Evolutionary conservation across 345 rosid species (phyloP), one percentile per base, ranked within the genome.

Genomic region (Limnanthes douglasii): DNA sequence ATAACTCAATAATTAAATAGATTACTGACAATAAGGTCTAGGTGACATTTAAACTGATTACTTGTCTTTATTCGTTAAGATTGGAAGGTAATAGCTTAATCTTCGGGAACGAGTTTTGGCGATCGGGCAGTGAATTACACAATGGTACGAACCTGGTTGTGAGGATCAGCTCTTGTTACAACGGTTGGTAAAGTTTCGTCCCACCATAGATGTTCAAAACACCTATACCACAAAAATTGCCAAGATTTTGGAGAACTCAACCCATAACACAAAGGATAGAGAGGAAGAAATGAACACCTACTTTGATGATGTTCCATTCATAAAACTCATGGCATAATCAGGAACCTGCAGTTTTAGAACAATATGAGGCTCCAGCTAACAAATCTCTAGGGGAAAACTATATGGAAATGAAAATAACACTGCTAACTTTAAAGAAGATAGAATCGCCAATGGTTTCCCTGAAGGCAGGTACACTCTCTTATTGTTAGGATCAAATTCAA

Each of bases 151-250:
- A 75, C 93, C 75, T 76, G 86, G 33, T 77, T 77, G 13, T 86
- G 96, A 0, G 94, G 86, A 15, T 74, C 86, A 0, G 78, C 78
- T 39, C 90, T 40, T 1, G 92, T 78, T 3, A 86, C 78, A 6
- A 81, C 96, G 0, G 94, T 86, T 8, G 86, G 61, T 3, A 81
- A 92, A 1, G 70, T 86, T 34, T 77, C 86, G 39, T 86, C 94
- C 96, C 84, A 77, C 94, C 86, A 86, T 12, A 77, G 50, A 12
- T 86, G 84, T 26, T 60, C 96, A 33, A 86, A 86, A 0, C 86
- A 86, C 38, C 94, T 81, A 18, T 17, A 45, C 15, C 21, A 6
- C 34, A 39, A 16, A 21, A 27, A 17, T 18, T 11, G 26, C 34
- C 21, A 1, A 24, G 11, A 9, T 22, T 35, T 40, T 22, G 5